Base-by-base conservation (phyloP, 2,329 filamentous ascomycete species). In the Fusarium ambrosium region DNA sequence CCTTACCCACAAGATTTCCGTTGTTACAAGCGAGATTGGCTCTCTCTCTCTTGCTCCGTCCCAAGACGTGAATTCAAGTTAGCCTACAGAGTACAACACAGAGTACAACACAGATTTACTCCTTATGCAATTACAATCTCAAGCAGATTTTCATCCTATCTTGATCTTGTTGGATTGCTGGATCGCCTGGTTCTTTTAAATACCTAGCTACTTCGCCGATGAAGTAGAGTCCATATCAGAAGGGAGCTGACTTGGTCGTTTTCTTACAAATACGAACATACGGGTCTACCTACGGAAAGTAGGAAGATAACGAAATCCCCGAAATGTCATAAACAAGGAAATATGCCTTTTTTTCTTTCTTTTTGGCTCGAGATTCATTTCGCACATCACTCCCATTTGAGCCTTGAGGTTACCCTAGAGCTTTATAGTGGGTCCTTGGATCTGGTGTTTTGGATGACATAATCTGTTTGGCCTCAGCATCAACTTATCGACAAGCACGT, bases 391-490 rank as follows among this genome's bases (percentile, higher is more conserved):
- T 24, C 6, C 4, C 9, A 13, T 16, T 48, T 4, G 14, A 27
- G 3, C 14, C 13, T 6, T 24, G 2, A 10, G 36, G 20, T 18
- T 66, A 74, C 72, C 72, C 72, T 74, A 4, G 1, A 74, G 24
- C 24, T 2, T 24, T 4, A 11, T n/a, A 9, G n/a, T 10, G 24
- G 5, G n/a, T 66, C 68, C 61, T 6, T 51, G 22, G 39, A 22
- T 65, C 60, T 74, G 34, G 22, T 20, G 55, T 22, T 8, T 20
- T 16, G 22, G 61, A 58, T 77, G 22, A 74, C 63, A 75, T 78
- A 78, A 78, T 58, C 71, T 63, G 22, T 18, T 22, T 22, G 8
- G 36, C 45, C 32, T 56, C 20, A 51, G 58, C 58, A 55, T 14
- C 29, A 60, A 55, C 66, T 66, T 62, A 61, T 66, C 68, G 45